Percentiles rank a stretch among this genome's conserved stretches.
Evolutionary conservation across 768 basidiomycete species (phyloP).

Genomic region (Wakefieldia striispora): DNA sequence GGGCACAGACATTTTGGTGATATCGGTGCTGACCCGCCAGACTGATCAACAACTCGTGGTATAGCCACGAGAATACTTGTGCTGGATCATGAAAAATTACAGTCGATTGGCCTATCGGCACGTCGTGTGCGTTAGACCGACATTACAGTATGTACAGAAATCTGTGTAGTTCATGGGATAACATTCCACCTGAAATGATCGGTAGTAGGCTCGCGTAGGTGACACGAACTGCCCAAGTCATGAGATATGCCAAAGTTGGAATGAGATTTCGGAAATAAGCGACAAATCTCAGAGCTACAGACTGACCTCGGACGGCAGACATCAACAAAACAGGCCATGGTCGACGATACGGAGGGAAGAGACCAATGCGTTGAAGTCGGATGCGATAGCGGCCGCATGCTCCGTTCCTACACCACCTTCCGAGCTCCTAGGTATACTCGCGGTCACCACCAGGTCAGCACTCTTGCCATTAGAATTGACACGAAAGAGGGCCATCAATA

Average conservation of each 20-base stretch:
- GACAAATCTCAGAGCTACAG: not conserved
- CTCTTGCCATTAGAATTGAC: constrained; percentile 51
- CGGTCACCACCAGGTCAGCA: constrained; percentile 81
- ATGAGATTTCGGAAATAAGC: not conserved
- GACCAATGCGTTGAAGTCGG: constrained; percentile 54
- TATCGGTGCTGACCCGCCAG: not conserved
- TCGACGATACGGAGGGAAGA: constrained; percentile 64
- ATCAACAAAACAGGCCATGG: constrained; percentile 66
- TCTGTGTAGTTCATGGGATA: too few species aligned
- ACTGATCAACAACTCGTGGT: not conserved
- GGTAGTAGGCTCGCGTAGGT: too few species aligned
- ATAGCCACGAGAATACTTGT: constrained; percentile 3
- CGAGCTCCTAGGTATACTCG: constrained; percentile 68
- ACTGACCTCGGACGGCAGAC: not conserved
- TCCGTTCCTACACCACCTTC: constrained; percentile 33
- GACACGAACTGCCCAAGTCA: too few species aligned
- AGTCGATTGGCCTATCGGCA: too few species aligned
- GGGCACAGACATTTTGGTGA: not conserved
- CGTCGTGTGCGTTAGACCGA: too few species aligned
- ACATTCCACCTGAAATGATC: too few species aligned
- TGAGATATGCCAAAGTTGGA: not conserved
- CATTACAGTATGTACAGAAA: too few species aligned
- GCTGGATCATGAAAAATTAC: too few species aligned
- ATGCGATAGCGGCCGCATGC: constrained; percentile 28
- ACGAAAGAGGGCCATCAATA: constrained; percentile 81